Conservation (phyloP, 495 filamentous ascomycete genomes). For the Penicillium alfredii region DNA sequence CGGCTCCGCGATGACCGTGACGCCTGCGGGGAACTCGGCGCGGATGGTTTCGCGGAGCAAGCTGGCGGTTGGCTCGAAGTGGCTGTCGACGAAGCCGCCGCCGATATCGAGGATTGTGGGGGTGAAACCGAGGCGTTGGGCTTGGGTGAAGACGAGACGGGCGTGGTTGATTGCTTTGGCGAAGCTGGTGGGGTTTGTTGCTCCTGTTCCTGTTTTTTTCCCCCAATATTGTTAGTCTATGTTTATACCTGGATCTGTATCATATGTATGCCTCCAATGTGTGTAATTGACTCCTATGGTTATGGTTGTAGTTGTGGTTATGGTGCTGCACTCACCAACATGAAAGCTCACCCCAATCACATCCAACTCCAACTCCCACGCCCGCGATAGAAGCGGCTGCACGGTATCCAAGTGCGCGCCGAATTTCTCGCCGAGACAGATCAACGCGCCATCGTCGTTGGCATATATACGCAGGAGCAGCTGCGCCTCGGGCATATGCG, state of each 20-base stretch:
- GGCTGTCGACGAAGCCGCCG: constrained; percentile 25
- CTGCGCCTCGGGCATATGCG: constrained; percentile 17
- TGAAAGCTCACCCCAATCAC: constrained; percentile 33
- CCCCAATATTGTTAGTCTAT: too few relatives aligned
- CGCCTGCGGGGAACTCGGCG: constrained; percentile 9
- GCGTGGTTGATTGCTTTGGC: constrained; percentile 23
- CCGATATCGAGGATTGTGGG: constrained; percentile 26
- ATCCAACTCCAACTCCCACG: constrained; percentile 22
- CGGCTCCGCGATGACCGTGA: constrained; percentile 28
- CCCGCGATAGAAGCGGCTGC: constrained; percentile 12
- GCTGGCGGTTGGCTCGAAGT: constrained; percentile 19
- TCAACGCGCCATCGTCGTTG: constrained; percentile 19
- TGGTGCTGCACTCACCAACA: constrained; percentile 31
- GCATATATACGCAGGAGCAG: constrained; percentile 29
- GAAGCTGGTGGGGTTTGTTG: constrained; percentile 18
- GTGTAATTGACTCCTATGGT: too few relatives aligned
- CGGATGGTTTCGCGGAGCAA: constrained; percentile 7
- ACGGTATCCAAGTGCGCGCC: constrained; percentile 21
- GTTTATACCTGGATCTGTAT: too few relatives aligned
- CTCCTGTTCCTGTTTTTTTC: constrained; percentile 28
- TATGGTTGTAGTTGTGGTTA: too few relatives aligned
- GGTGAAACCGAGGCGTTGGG: constrained; percentile 6
- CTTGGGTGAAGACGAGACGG: constrained; percentile 17
- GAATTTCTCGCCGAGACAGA: constrained; percentile 26
- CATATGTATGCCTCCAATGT: too few relatives aligned